These are phyloP conservation scores for Salvia splendens DNA, from an alignment of 257 asterid genomes.

Conservation along the genomic window DNA sequence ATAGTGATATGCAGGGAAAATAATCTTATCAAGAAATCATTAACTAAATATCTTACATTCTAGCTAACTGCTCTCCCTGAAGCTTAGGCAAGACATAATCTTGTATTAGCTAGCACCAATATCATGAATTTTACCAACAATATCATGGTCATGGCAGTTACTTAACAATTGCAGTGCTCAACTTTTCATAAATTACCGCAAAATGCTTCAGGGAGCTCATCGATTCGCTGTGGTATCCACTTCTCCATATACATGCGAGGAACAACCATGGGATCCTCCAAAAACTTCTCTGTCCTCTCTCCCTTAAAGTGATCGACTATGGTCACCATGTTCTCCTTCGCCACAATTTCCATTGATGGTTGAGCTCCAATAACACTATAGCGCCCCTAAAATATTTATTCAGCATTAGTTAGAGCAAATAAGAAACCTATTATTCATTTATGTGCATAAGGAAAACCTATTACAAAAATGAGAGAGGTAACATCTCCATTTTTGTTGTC, in stretches of 20 bases:
- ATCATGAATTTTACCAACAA: slow-evolving; percentile 11
- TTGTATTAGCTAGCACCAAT: slow-evolving; percentile 6
- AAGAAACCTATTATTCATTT: slow-evolving; percentile 8
- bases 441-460: neutral
- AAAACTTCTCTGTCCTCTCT: slow-evolving; percentile 57
- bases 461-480: neutral
- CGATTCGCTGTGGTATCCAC: slow-evolving; percentile 84
- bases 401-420: slow-evolving; percentile 36
- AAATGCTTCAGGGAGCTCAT: slow-evolving; percentile 95
- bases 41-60: neutral
- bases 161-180: neutral
- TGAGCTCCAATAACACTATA: slow-evolving; percentile 95
- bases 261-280: slow-evolving; percentile 87
- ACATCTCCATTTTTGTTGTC: neutral
- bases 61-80: slow-evolving; percentile 5
- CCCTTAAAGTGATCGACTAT: slow-evolving; percentile 74
- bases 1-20: neutral
- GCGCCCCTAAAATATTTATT: slow-evolving; percentile 67
- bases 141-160: no score
- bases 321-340: slow-evolving; percentile 83
- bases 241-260: slow-evolving; percentile 87
- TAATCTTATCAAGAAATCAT: neutral
- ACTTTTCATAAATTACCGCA: slow-evolving; percentile 60
- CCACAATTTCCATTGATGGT: slow-evolving; percentile 92
- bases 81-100: slow-evolving; percentile 19